Conservation (phyloP, 2,329 filamentous ascomycete genomes). For the Stromatinia cepivora region DNA sequence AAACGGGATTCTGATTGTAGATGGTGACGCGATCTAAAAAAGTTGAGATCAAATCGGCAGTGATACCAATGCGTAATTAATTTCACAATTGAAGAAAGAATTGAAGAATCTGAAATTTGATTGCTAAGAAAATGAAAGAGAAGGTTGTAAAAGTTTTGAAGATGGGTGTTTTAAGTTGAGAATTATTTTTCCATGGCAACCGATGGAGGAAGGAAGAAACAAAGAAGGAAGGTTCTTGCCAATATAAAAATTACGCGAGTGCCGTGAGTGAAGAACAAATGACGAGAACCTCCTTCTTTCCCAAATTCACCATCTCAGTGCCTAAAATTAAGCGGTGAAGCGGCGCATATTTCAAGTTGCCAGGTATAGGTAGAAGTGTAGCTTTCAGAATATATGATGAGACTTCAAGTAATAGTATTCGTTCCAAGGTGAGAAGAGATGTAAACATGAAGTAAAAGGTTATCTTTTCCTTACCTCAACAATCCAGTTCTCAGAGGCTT, state of each 20-base stretch:
- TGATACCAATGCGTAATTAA: not conserved
- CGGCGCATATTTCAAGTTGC: not conserved
- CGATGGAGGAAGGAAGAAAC: not conserved
- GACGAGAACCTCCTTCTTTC: not conserved
- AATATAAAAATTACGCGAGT: conserved; percentile 4
- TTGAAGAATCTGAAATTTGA: not conserved
- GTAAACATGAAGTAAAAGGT: not conserved
- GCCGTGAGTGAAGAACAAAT: not conserved
- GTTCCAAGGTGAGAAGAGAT: not conserved
- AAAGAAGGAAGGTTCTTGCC: conserved; percentile 3
- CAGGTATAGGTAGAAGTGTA: not conserved
- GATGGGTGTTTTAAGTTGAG: not conserved
- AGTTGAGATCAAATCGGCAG: not conserved
- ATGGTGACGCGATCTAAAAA: not conserved
- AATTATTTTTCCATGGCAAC: not conserved
- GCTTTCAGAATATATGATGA: not conserved
- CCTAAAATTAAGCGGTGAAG: not conserved
- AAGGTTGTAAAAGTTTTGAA: not conserved
- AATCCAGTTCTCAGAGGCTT: not conserved
- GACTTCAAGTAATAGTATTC: conserved; percentile 8
- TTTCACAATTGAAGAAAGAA: not conserved
- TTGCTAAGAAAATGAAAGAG: not conserved
- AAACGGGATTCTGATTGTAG: not conserved
- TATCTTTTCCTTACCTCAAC: conserved; percentile 5
- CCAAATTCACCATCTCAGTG: not conserved